Percentiles rank a stretch among this genome's conserved stretches.
These are phyloP conservation scores for Sclerospora graminicola DNA, from an alignment of 352 stramenopile species.

Conservation along the genomic window DNA sequence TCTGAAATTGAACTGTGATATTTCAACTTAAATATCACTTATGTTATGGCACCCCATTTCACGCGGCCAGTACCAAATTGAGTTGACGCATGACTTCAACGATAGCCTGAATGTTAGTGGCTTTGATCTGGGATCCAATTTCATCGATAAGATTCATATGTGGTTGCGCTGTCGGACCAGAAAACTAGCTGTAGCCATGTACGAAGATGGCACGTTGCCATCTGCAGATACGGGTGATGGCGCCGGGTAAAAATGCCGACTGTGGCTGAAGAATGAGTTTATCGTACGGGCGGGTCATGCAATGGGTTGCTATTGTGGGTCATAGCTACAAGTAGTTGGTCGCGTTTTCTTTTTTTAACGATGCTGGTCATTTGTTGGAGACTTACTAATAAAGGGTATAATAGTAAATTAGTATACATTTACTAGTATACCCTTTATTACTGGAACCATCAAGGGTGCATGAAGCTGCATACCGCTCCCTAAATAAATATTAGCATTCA, in stretches of 20 bases:
- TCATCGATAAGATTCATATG: conserved; percentile 85
- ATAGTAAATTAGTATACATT: no score
- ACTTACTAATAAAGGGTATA: no score
- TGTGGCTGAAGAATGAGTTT: conserved; percentile 17
- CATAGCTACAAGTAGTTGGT: no score
- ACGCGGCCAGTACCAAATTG: conserved; percentile 74
- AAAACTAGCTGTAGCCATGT: conserved; percentile 20
- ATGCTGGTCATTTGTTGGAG: no score
- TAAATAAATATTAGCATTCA: no score
- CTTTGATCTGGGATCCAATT: conserved; percentile 71
- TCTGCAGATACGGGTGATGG: conserved; percentile 28
- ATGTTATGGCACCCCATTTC: no score
- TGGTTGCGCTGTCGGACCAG: conserved; percentile 2
- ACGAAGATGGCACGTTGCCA: conserved; percentile 3
- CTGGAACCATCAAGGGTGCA: no score
- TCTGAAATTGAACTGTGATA: no score
- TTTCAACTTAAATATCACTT: no score
- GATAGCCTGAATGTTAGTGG: conserved; percentile 75
- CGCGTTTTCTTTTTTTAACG: no score
- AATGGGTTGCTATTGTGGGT: conserved; percentile 24
- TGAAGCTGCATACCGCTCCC: no score
- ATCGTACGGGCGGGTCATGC: conserved; percentile 33
- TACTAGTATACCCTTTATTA: no score
- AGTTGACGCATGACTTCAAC: conserved; percentile 66
- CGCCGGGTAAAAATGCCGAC: conserved; percentile 14